Percentiles rank a stretch among this genome's conserved stretches.
Conservation (phyloP, 1,284 basidiomycete species). For the Mycena sp. region DNA sequence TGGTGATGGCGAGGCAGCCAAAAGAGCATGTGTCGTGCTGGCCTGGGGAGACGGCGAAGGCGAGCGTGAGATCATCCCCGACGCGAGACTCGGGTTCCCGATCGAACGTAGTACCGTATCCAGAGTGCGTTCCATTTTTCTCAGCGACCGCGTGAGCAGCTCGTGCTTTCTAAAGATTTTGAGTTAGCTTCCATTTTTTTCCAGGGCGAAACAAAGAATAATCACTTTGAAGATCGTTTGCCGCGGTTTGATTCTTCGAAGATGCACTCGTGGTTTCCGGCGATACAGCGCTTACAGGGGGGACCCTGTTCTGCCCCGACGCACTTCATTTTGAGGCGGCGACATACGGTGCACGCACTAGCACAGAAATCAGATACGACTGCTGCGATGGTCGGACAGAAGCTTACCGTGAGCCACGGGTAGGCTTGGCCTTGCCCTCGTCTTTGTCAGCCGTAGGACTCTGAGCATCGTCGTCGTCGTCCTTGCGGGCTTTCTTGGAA, state of each 20-base stretch:
- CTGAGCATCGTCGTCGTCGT: constrained; percentile 58
- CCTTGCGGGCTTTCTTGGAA: constrained; percentile 67
- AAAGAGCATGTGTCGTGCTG: constrained; percentile 65
- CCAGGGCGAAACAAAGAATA: constrained; percentile 19
- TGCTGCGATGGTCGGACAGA: neutral
- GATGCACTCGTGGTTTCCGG: constrained; percentile 89
- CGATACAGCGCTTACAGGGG: constrained; percentile 87
- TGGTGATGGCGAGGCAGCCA: constrained; percentile 64
- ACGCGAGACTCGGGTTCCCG: constrained; percentile 80
- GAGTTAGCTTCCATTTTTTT: constrained; percentile 21
- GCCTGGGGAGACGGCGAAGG: constrained; percentile 71
- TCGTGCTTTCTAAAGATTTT: constrained; percentile 83
- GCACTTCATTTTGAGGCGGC: constrained; percentile 98
- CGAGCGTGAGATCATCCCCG: constrained; percentile 83
- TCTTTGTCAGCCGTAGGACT: constrained; percentile 69
- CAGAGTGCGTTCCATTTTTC: constrained; percentile 93
- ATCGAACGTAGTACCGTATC: constrained; percentile 88
- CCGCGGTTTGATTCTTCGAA: constrained; percentile 96
- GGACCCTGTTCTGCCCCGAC: constrained; percentile 93
- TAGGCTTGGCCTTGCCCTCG: constrained; percentile 83
- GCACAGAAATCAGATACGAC: neutral
- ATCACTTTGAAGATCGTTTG: constrained; percentile 88
- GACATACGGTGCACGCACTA: constrained; percentile 94
- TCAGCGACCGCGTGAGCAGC: constrained; percentile 85
- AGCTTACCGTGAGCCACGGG: constrained; percentile 83